Evolutionary conservation across 352 stramenopile species (phyloP).

Genomic region (Peronospora belbahrii): DNA sequence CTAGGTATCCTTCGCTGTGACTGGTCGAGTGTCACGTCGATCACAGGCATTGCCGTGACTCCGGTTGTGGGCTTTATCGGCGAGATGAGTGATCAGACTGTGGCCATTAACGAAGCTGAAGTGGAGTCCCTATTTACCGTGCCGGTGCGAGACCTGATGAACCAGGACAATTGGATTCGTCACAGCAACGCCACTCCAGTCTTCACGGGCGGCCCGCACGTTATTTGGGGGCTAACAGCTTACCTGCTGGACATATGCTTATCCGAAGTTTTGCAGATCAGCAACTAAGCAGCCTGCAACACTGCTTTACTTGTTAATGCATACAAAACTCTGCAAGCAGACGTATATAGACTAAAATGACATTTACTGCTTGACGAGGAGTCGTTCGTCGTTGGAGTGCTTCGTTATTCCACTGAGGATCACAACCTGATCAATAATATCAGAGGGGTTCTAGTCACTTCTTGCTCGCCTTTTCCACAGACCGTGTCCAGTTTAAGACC

Average conservation of each 20-base stretch:
- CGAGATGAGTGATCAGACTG: constrained; percentile 85
- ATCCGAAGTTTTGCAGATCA: constrained; percentile 53
- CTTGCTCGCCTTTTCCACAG: background rate
- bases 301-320: background rate
- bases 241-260: constrained; percentile 92
- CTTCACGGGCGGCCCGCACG: constrained; percentile 91
- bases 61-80: constrained; percentile 94
- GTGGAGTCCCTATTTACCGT: constrained; percentile 95
- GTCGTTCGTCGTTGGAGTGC: background rate
- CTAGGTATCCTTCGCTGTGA: constrained; percentile 93
- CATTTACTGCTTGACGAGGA: too few relatives aligned
- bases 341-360: background rate
- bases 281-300: constrained; percentile 6
- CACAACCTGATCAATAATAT: background rate
- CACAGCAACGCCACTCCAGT: constrained; percentile 82
- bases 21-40: constrained; percentile 91
- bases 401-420: background rate
- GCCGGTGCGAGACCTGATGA: constrained; percentile 81
- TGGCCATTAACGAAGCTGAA: constrained; percentile 93
- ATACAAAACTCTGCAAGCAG: background rate
- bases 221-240: constrained; percentile 95
- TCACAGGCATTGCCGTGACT: constrained; percentile 96
- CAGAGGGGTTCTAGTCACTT: background rate
- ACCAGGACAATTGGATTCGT: constrained; percentile 77
- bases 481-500: background rate